These are phyloP conservation scores for Botrytis hyacinthi DNA, from an alignment of 2,329 filamentous ascomycete species.

Conservation along the genomic window DNA sequence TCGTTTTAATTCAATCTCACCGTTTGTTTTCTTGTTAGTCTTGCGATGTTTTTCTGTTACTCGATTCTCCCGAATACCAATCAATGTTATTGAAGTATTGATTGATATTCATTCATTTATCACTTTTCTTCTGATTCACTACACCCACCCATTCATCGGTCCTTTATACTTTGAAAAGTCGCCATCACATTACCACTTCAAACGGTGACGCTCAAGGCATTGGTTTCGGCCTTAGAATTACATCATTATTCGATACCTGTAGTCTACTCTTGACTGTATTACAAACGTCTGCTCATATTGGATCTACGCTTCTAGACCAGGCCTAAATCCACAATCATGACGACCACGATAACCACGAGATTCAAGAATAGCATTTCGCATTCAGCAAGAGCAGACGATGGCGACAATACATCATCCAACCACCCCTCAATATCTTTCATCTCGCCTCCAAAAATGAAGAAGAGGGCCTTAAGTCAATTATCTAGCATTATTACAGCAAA, in stretches of 20 bases:
- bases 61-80: neutral
- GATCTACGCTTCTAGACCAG: neutral
- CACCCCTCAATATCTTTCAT: neutral
- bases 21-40: neutral
- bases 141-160: neutral
- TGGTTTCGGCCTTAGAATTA: neutral
- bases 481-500: constrained; percentile 20
- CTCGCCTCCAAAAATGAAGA: neutral
- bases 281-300: neutral
- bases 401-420: neutral
- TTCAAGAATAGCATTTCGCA: constrained; percentile 10
- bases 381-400: constrained; percentile 39
- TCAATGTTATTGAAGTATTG: neutral
- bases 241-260: neutral
- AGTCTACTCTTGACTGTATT: neutral
- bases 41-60: constrained; percentile 1
- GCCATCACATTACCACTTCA: neutral
- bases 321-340: neutral
- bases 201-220: neutral
- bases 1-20: neutral
- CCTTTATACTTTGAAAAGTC: neutral
- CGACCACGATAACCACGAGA: neutral
- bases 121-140: neutral
- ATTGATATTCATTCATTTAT: neutral
- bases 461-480: neutral